Conservation (phyloP, 2,329 filamentous ascomycete genomes). For the Coniochaeta prunicola region DNA sequence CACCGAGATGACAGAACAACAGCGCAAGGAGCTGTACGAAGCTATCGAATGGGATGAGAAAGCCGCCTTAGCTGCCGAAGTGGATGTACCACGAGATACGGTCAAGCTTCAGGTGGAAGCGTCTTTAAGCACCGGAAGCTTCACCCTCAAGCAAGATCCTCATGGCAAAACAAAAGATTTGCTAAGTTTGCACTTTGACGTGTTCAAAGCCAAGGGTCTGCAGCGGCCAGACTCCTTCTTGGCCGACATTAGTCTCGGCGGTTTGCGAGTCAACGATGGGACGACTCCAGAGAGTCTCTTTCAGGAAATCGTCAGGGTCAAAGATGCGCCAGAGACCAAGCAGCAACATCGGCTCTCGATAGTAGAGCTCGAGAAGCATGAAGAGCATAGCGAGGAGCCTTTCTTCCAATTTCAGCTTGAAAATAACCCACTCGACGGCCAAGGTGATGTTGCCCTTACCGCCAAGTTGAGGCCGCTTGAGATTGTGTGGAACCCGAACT, state of each 20-base stretch:
- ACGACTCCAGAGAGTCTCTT: constrained; percentile 88
- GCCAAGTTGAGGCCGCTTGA: constrained; percentile 93
- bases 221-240: constrained; percentile 88
- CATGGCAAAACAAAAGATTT: constrained; percentile 74
- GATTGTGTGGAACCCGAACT: constrained; percentile 94
- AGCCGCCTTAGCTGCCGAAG: constrained; percentile 74
- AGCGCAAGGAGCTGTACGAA: constrained; percentile 92
- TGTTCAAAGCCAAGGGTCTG: constrained; percentile 83
- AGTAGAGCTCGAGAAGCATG: constrained; percentile 41
- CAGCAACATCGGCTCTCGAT: constrained; percentile 43
- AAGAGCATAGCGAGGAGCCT: constrained; percentile 49
- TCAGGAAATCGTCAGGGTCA: constrained; percentile 92
- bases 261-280: constrained; percentile 89
- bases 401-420: constrained; percentile 93
- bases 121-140: constrained; percentile 90
- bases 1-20: constrained; percentile 86
- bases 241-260: constrained; percentile 82
- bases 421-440: constrained; percentile 87
- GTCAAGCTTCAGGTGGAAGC: constrained; percentile 90
- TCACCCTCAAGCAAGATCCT: constrained; percentile 82
- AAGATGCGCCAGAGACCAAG: constrained; percentile 61
- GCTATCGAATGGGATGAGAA: constrained; percentile 99
- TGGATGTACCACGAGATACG: constrained; percentile 85
- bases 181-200: constrained; percentile 86
- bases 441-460: constrained; percentile 83